Evolutionary conservation across 192 early-diverging fungal species (phyloP), one percentile per base, ranked within the genome.

Genomic region (Piromyces finnis): DNA sequence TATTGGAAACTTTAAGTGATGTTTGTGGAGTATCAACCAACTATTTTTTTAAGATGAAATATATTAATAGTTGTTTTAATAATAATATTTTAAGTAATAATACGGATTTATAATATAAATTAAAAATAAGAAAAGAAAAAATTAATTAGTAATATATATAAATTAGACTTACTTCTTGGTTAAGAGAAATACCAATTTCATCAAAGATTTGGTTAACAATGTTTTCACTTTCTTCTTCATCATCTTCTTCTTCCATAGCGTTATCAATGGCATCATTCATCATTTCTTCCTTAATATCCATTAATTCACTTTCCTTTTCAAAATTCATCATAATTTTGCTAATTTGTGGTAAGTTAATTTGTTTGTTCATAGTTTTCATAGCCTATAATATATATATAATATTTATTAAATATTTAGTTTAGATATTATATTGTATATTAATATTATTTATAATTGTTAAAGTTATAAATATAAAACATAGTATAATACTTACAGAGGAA

Each of bases 281-380:
- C 94, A 99, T 93, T 81, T 97, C 96, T 82, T 96, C 95, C 88
- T 97, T 98, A 95, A 99, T 97, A 84, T 99, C 95, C 96, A 99
- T 96, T 83, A 94, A 91, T 81, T 96, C 96, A 16, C 89, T 90
- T 87, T 99, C 95, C 84, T 89, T 89, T 83, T 97, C 95, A 88
- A 98, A 99, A 37, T 99, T 96, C 92, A 95, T 94, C 93, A 98
- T 95, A 77, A 99, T 97, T 81, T 94, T 93, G 77, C 94, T 92
- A 39, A 99, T 94, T 77, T 92, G 91, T 5, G 96, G 96, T 78
- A 99, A 85, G 87, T 99, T 98, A 88, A 98, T 94, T 77, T 91
- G 87, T 81, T 89, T 88, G 85, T 99, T 99, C 97, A 99, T 99
- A 29, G 94, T 90, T 29, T 90, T 88, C 95, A 99, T 97, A n/a